Evolutionary conservation across 164 flowering plant species (phyloP).

Genomic region (Magnolia sinica): DNA sequence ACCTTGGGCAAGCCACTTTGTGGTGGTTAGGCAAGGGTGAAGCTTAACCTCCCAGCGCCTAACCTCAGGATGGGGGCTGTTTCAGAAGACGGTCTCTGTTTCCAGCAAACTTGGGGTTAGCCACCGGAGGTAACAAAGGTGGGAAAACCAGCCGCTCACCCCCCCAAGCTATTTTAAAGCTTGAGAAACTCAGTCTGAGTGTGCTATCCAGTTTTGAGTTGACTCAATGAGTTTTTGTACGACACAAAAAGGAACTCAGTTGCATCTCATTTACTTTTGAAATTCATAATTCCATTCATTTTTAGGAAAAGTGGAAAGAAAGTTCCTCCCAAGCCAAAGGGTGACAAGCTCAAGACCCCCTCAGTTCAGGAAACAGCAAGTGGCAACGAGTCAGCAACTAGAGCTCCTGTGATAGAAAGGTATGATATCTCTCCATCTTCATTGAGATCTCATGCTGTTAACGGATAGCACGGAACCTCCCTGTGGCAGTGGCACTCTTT

Average conservation of each 20-base stretch:
- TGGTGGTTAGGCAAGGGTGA: no score
- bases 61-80: no score
- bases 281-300: neutral
- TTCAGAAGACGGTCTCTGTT: no score
- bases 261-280: neutral
- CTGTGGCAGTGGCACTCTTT: no score
- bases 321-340: slow-evolving; percentile 12
- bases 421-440: slow-evolving; percentile 13
- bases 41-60: no score
- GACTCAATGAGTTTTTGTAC: neutral
- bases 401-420: slow-evolving; percentile 19
- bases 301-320: slow-evolving; percentile 30
- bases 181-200: neutral
- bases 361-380: slow-evolving; percentile 8
- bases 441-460: neutral
- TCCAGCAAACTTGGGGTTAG: no score
- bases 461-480: no score
- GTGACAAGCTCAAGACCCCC: slow-evolving; percentile 16
- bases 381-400: slow-evolving; percentile 8
- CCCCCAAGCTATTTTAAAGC: neutral
- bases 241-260: neutral
- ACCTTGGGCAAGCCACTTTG: no score
- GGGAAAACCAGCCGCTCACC: no score
- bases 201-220: neutral
- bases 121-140: no score